These are phyloP conservation scores for Alternaria sp. DNA, from an alignment of 2,329 filamentous ascomycete genomes.

Conservation along the genomic window DNA sequence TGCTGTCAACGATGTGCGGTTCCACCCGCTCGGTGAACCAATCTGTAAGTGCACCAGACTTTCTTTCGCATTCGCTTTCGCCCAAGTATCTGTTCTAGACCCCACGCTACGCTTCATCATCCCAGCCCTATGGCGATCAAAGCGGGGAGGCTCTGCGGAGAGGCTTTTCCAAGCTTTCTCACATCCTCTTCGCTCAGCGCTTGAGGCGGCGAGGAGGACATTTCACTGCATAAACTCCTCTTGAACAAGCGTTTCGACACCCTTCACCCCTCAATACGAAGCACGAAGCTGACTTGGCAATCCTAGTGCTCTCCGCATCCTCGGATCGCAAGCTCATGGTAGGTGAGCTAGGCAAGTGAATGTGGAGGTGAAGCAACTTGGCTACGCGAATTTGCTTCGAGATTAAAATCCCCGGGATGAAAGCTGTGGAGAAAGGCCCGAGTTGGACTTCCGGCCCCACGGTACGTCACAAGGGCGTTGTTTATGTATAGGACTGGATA, in stretches of 20 bases:
- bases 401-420: slow-evolving; percentile 31
- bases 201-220: slow-evolving; percentile 1
- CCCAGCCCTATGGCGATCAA: neutral
- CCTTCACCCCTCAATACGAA: slow-evolving; percentile 9
- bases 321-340: slow-evolving; percentile 88
- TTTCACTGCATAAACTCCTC: neutral
- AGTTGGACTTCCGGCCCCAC: slow-evolving; percentile 25
- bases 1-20: slow-evolving; percentile 92
- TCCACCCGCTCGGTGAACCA: slow-evolving; percentile 83
- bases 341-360: slow-evolving; percentile 77
- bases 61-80: neutral
- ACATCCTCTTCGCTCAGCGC: neutral
- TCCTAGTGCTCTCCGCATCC: slow-evolving; percentile 81
- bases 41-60: slow-evolving; percentile 72
- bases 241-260: slow-evolving; percentile 22
- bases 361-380: slow-evolving; percentile 25
- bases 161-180: slow-evolving; percentile 2
- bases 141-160: neutral
- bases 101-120: neutral
- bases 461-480: slow-evolving; percentile 34
- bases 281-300: slow-evolving; percentile 41
- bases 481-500: slow-evolving; percentile 39
- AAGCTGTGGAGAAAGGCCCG: slow-evolving; percentile 34
- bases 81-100: neutral
- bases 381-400: slow-evolving; percentile 31